Percentiles rank a stretch among this genome's conserved stretches.
Evolutionary conservation across 176 grass and related monocot genomes (phyloP).

Genomic region (Triticum turgidum): DNA sequence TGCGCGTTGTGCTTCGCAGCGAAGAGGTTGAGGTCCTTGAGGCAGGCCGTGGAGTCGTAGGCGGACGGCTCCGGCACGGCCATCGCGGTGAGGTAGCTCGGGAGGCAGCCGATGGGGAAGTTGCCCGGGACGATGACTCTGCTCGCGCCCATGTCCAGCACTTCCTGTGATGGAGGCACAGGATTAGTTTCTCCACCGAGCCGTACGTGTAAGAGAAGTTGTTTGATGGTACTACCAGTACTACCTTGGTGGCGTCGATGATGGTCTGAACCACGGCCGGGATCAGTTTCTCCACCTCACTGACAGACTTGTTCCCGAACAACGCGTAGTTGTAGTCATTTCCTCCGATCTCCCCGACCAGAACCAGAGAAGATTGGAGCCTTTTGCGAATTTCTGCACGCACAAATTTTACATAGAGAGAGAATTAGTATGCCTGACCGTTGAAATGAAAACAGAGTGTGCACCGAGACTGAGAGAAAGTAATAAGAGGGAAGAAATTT

Average conservation of each 20-base stretch:
- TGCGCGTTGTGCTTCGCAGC: constrained; percentile 63
- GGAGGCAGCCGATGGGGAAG: constrained; percentile 86
- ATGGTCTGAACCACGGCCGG: constrained; percentile 67
- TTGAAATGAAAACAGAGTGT: neutral
- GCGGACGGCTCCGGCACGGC: constrained; percentile 18
- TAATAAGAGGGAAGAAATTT: no score
- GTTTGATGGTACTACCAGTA: no score
- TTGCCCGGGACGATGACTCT: constrained; percentile 78
- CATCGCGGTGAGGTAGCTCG: constrained; percentile 70
- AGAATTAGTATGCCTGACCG: neutral
- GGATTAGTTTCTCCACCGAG: no score
- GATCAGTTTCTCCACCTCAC: constrained; percentile 52
- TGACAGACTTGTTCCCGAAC: constrained; percentile 31
- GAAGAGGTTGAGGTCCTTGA: constrained; percentile 66
- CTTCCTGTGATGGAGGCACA: constrained; percentile 36
- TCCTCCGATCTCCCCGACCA: constrained; percentile 84
- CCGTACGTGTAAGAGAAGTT: no score
- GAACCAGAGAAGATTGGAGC: constrained; percentile 46
- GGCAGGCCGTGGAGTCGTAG: constrained; percentile 61
- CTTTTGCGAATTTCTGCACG: constrained; percentile 51
- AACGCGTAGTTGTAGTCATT: constrained; percentile 96
- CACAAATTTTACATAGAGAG: neutral
- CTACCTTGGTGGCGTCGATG: constrained; percentile 60
- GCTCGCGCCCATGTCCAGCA: constrained; percentile 65
- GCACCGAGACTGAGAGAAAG: neutral